A percentile compares a stretch with the other conserved stretches of the same genome.
These are phyloP conservation scores for Dorcoceras hygrometricum DNA, from an alignment of 257 asterid species.

Conservation along the genomic window DNA sequence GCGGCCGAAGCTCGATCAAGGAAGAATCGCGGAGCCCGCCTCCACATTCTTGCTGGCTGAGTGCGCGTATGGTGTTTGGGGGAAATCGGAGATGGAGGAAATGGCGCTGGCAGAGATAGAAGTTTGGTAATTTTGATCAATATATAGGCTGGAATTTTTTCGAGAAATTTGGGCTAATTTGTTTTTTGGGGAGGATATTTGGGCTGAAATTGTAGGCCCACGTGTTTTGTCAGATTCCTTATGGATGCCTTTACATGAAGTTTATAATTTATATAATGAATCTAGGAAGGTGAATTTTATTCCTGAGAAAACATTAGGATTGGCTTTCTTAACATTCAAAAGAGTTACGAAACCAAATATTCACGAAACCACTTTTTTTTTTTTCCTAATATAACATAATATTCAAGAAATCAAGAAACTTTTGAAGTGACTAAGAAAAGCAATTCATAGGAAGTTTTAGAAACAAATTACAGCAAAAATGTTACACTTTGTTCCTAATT, in stretches of 20 bases:
- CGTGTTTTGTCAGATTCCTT: not conserved
- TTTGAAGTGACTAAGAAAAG: no score
- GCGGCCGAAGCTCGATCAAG: conserved; percentile 49
- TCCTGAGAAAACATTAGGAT: no score
- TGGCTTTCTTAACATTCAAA: no score
- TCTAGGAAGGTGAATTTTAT: no score
- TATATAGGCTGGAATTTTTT: conserved; percentile 18
- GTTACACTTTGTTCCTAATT: not conserved
- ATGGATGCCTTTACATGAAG: no score
- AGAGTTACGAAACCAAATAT: no score
- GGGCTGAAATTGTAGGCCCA: conserved; percentile 6
- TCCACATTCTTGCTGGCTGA: conserved; percentile 43
- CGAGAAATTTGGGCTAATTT: no score
- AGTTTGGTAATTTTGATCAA: not conserved
- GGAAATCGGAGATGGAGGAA: not conserved
- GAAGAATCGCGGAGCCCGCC: conserved; percentile 50
- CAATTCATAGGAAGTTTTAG: not conserved
- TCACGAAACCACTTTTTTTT: no score
- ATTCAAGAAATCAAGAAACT: no score
- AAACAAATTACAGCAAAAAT: not conserved
- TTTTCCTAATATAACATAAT: no score
- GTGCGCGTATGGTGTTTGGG: conserved; percentile 3
- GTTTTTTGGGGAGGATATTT: no score
- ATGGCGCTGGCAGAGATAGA: not conserved
- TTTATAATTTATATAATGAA: no score